A percentile compares a stretch with the other conserved stretches of the same genome.
phyloP scores from a whole-genome alignment of 2,329 filamentous ascomycete species.

The Monosporascus sp. region DNA sequence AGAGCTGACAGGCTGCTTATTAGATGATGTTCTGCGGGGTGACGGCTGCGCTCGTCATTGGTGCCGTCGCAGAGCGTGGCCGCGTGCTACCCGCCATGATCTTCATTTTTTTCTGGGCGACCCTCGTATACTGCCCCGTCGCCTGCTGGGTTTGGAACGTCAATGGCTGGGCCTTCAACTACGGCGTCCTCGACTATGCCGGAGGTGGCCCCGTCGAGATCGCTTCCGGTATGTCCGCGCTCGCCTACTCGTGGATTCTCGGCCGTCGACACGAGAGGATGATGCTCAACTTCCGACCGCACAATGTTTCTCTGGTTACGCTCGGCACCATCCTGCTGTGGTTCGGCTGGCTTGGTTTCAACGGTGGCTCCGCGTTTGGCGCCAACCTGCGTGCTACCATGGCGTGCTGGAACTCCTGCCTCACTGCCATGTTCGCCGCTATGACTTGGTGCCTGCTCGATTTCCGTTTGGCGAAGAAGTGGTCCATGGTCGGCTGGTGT shows the following conservation, averaged over 20 bases:
- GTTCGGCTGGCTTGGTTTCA: slow-evolving; percentile 99
- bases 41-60: slow-evolving; percentile 85
- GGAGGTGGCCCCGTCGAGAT: slow-evolving; percentile 98
- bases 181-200: slow-evolving; percentile 92
- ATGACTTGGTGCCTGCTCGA: slow-evolving; percentile 95
- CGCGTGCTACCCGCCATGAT: slow-evolving; percentile 90
- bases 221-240: slow-evolving; percentile 82
- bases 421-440: slow-evolving; percentile 86
- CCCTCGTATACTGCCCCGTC: slow-evolving; percentile 92
- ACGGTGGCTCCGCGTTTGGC: slow-evolving; percentile 90
- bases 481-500: slow-evolving; percentile 76
- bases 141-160: slow-evolving; percentile 96
- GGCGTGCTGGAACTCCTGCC: slow-evolving; percentile 97
- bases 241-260: slow-evolving; percentile 94
- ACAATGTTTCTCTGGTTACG: slow-evolving; percentile 97
- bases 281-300: slow-evolving; percentile 99
- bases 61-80: slow-evolving; percentile 89
- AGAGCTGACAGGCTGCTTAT: slow-evolving; percentile 1
- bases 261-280: slow-evolving; percentile 97
- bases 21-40: slow-evolving; percentile 97
- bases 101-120: slow-evolving; percentile 94
- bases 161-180: slow-evolving; percentile 88
- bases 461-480: slow-evolving; percentile 89
- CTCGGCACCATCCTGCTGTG: slow-evolving; percentile 93
- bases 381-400: slow-evolving; percentile 91